phyloP scores from a whole-genome alignment of 2,329 filamentous ascomycete species.

The Colletotrichum sp. region DNA sequence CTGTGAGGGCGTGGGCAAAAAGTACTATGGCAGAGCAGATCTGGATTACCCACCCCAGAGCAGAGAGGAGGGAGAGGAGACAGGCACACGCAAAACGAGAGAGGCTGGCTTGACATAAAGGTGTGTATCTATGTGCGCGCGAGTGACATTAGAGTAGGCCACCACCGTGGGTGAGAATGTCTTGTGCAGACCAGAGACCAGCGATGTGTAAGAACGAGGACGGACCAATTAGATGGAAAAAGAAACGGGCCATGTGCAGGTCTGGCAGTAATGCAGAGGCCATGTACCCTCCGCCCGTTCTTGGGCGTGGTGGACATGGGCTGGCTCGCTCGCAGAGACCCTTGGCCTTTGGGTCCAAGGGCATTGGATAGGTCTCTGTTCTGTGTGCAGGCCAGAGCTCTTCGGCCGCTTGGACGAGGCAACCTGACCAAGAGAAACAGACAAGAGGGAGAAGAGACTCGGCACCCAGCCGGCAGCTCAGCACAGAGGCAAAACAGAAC shows the following conservation, averaged over 20 bases:
- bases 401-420: constrained; percentile 13
- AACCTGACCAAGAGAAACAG: not conserved
- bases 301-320: constrained; percentile 28
- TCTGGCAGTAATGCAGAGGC: constrained; percentile 19
- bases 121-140: constrained; percentile 9
- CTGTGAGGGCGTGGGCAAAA: constrained; percentile 18
- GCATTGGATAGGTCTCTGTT: constrained; percentile 13
- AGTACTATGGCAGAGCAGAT: not conserved
- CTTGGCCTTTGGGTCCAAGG: constrained; percentile 3
- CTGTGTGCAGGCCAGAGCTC: constrained; percentile 1
- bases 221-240: constrained; percentile 5
- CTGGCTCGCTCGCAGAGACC: constrained; percentile 13
- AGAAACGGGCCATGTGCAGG: constrained; percentile 9
- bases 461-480: not conserved
- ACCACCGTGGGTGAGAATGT: not conserved
- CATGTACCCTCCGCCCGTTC: constrained; percentile 36
- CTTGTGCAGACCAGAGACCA: not conserved
- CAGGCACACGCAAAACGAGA: not conserved
- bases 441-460: not conserved
- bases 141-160: not conserved
- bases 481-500: constrained; percentile 2
- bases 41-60: not conserved
- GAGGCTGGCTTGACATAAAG: constrained; percentile 4
- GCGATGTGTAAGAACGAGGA: not conserved
- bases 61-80: not conserved